Base-by-base conservation (phyloP, 2,329 filamentous ascomycete species). In the Lithohypha guttulata region DNA sequence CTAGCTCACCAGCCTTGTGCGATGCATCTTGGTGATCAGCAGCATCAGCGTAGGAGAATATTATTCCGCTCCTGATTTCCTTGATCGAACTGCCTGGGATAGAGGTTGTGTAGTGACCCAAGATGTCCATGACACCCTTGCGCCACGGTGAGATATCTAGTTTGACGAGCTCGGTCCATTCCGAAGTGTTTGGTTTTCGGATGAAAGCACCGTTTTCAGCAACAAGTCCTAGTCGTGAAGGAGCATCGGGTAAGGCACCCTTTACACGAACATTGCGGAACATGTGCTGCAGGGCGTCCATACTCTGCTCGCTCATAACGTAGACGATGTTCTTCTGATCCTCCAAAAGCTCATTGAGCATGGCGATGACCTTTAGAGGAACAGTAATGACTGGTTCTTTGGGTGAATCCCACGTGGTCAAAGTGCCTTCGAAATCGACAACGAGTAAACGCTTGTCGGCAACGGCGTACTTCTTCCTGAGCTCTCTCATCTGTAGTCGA, bases 141-240 rank as follows among this genome's bases (percentile, higher is more conserved):
- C 94, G 94, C 89, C 89, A 96, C 20, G 13, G n/a, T 4, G 13
- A 18, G 3, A 70, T 68, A 2, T 75, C 69, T 1, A 75, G 68
- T 55, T 94, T 79, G 2, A 81, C 78, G 61, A 93, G 80, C 46
- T 81, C 77, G 2, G 72, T 75, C 91, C 91, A 96, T 23, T 73
- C 71, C 11, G 67, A 70, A 14, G 77, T 73, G 10, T 40, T 37
- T 31, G 74, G 76, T 47, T 84, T 74, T 51, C 82, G 84, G 42
- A 95, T 66, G 61, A 93, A 96, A 57, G 84, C 93, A 2, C 89
- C 89, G 49, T 94, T 95, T 62, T 96, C 89, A 0, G 89, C 89
- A 48, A 96, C 93, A 3, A 96, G 69, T 2, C 91, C 91, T 2
- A 95, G 66, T 15, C 23, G 30, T 15, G 25, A 14, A 28, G 15